Percentiles rank a stretch among this genome's conserved stretches.
These are phyloP conservation scores for Penicillium angulare DNA, from an alignment of 495 filamentous ascomycete species.

Conservation along the genomic window DNA sequence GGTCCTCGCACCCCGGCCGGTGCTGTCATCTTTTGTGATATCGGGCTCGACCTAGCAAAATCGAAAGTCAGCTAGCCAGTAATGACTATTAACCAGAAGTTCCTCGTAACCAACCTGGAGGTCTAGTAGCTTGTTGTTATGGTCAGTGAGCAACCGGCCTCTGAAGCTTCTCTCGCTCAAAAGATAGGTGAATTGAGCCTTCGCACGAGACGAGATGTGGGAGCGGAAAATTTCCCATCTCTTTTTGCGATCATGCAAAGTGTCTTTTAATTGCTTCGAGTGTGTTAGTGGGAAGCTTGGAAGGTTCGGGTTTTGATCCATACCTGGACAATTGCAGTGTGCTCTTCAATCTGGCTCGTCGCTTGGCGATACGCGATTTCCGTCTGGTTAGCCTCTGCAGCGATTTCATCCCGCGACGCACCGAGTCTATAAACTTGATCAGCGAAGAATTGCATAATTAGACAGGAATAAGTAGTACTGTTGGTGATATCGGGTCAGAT, in stretches of 20 bases:
- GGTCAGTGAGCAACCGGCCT: slow-evolving; percentile 75
- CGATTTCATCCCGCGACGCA: slow-evolving; percentile 65
- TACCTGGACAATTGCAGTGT: slow-evolving; percentile 55
- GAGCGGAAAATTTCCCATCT: slow-evolving; percentile 80
- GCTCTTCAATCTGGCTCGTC: slow-evolving; percentile 42
- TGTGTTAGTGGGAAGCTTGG: not conserved
- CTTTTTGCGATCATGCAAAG: slow-evolving; percentile 65
- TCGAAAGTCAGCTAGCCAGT: too few species aligned
- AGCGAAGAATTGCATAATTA: slow-evolving; percentile 8
- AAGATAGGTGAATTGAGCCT: slow-evolving; percentile 82
- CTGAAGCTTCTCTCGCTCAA: slow-evolving; percentile 86
- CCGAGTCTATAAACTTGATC: slow-evolving; percentile 51
- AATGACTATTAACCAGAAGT: too few species aligned
- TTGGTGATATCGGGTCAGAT: slow-evolving; percentile 50
- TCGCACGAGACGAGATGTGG: slow-evolving; percentile 78
- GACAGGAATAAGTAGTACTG: slow-evolving; percentile 35
- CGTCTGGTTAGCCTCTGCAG: slow-evolving; percentile 45
- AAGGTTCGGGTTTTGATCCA: not conserved
- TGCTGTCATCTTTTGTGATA: slow-evolving; percentile 60
- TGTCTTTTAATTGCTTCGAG: slow-evolving; percentile 54
- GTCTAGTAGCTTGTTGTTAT: slow-evolving; percentile 68
- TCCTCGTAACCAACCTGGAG: too few species aligned
- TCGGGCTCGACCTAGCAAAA: slow-evolving; percentile 68
- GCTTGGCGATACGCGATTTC: slow-evolving; percentile 44
- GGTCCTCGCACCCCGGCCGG: slow-evolving; percentile 81